phyloP scores from a whole-genome alignment of 495 filamentous ascomycete genomes.

The Penicillium lagena region DNA sequence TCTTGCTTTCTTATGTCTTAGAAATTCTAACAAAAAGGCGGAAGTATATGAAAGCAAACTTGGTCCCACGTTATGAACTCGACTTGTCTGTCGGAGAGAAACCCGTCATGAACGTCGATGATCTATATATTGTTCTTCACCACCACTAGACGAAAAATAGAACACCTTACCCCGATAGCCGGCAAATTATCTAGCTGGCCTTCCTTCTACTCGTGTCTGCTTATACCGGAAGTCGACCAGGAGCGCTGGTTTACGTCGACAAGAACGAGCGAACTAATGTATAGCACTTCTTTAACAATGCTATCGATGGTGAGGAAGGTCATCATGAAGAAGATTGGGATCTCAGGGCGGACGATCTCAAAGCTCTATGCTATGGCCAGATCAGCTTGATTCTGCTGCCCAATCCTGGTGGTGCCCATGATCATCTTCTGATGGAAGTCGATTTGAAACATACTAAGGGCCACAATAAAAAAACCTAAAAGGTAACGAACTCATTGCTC shows the following conservation, averaged over 20 bases:
- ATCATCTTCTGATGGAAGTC: slow-evolving; percentile 8
- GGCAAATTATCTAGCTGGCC: slow-evolving; percentile 7
- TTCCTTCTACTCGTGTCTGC: slow-evolving; percentile 8
- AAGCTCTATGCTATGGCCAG: slow-evolving; percentile 10
- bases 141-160: slow-evolving; percentile 7
- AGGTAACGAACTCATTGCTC: background rate
- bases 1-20: background rate
- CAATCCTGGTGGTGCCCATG: slow-evolving; percentile 5
- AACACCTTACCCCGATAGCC: slow-evolving; percentile 4
- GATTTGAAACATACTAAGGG: slow-evolving; percentile 9
- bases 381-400: slow-evolving; percentile 10
- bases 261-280: slow-evolving; percentile 2
- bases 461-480: slow-evolving; percentile 1
- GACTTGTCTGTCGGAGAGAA: slow-evolving; percentile 7
- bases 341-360: slow-evolving; percentile 3
- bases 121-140: slow-evolving; percentile 9
- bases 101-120: slow-evolving; percentile 9
- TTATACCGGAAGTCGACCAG: slow-evolving; percentile 6
- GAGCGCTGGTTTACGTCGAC: slow-evolving; percentile 3
- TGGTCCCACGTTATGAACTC: slow-evolving; percentile 6
- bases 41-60: slow-evolving; percentile 8
- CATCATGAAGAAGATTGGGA: slow-evolving; percentile 1
- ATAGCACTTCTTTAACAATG: background rate
- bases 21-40: background rate
- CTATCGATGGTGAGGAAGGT: background rate